Evolutionary conservation across 176 grass and related monocot genomes (phyloP), one percentile per base, ranked within the genome.

Genomic region (Phoenix roebelenii): DNA sequence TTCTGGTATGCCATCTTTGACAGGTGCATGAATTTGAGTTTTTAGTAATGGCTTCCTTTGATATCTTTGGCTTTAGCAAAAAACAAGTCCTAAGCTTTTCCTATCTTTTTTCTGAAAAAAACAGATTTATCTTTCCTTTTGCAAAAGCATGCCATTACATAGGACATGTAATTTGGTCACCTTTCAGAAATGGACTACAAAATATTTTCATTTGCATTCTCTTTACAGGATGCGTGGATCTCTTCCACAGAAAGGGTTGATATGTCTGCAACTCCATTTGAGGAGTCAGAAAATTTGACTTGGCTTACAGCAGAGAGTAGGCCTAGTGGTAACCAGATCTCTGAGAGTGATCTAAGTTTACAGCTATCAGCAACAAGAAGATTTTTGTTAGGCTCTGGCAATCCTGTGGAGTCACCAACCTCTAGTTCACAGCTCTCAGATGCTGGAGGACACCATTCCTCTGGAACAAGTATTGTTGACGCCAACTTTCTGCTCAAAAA

Each of bases 371-470:
- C 83, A 56, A 79, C 93, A 51, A 90, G 81, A 75, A 79, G 60
- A 62, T 92, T 85, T 80, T 78, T 98, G 75, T 82, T 98, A 52
- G 93, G 82, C 24, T 81, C 84, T 51, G 85, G 83, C 68, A 74
- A 76, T 5, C 68, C 65, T 52, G 70, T 78, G 7, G 76, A 88
- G 16, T 85, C 92, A 23, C 81, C 87, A 69, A 59, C 72, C 70
- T 16, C 65, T 69, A 29, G 23, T 67, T 54, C 64, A 53, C n/a
- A 51, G 24, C 53, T 50, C 23, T 44, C 35, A 12, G 35, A 44
- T 14, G 35, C 10, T 44, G 35, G 35, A 44, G 35, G 3, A 12
- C 35, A 39, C 32, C 7, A 3, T 44, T 44, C 35, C 1, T 44
- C 35, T 67, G 62, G 28, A 52, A 63, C 50, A 52, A 49, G 71